These are phyloP conservation scores for Cryptosporidium ryanae DNA, from an alignment of 169 alveolate species.

Conservation along the genomic window DNA sequence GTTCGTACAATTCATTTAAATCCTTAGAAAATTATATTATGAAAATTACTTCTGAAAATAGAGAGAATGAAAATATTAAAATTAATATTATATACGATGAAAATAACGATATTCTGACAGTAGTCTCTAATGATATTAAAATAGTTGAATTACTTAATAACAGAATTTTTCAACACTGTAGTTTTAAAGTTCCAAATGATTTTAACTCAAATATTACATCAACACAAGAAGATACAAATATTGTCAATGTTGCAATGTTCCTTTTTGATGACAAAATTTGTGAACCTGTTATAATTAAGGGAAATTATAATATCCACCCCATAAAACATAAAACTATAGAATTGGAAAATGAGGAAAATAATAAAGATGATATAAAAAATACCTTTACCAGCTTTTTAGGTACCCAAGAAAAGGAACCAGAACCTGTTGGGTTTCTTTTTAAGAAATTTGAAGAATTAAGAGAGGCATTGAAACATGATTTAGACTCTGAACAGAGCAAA, in stretches of 20 bases:
- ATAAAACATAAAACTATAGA: conserved; percentile 32
- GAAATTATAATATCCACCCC: conserved; percentile 20
- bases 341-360: neutral
- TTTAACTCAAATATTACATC: neutral
- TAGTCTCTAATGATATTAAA: neutral
- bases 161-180: conserved; percentile 51
- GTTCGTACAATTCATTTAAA: conserved; percentile 9
- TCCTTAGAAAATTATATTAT: neutral
- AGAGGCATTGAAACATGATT: conserved; percentile 70
- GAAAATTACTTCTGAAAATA: no score
- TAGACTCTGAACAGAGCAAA: neutral
- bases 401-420: conserved; percentile 32
- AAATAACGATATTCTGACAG: neutral
- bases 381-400: neutral
- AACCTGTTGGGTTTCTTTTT: conserved; percentile 65
- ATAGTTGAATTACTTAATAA: conserved; percentile 21
- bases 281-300: conserved; percentile 62
- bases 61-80: neutral
- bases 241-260: conserved; percentile 64
- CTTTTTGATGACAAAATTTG: conserved; percentile 37
- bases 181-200: conserved; percentile 6
- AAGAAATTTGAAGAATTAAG: conserved; percentile 68
- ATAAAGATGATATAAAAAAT: conserved; percentile 5
- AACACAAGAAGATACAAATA: neutral
- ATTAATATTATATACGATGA: conserved; percentile 10